phyloP scores from a whole-genome alignment of 169 alveolate species.

The Amoebophrya sp. region DNA sequence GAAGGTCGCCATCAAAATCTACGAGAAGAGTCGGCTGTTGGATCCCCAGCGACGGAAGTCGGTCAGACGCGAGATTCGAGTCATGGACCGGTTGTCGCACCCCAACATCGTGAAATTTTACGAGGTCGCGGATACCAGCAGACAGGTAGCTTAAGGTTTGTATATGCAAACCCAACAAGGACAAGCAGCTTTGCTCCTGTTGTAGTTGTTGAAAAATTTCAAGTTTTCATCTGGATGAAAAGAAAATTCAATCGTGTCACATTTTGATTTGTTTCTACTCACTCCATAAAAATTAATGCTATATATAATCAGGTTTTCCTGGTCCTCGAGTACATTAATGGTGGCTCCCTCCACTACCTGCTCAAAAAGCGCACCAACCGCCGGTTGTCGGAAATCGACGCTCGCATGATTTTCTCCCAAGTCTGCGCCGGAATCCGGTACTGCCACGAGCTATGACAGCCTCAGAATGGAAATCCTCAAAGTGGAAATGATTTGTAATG shows the following conservation, averaged over 20 bases:
- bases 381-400: slow-evolving; percentile 61
- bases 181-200: too few species aligned
- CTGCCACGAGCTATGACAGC: too few species aligned
- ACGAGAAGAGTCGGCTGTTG: slow-evolving; percentile 64
- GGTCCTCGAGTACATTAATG: slow-evolving; percentile 66
- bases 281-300: neutral
- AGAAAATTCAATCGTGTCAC: too few species aligned
- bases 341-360: slow-evolving; percentile 63
- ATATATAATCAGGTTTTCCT: slow-evolving; percentile 44
- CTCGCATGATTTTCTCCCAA: slow-evolving; percentile 49
- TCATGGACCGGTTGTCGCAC: slow-evolving; percentile 59
- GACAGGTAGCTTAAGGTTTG: neutral
- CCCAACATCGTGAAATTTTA: slow-evolving; percentile 59
- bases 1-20: slow-evolving; percentile 71
- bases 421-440: slow-evolving; percentile 57
- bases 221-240: too few species aligned
- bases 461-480: too few species aligned
- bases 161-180: too few species aligned
- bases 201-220: too few species aligned
- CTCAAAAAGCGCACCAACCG: slow-evolving; percentile 59
- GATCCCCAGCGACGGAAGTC: slow-evolving; percentile 62
- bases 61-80: slow-evolving; percentile 66
- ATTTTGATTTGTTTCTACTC: too few species aligned
- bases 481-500: too few species aligned
- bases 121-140: slow-evolving; percentile 25